Conservation (phyloP, 305 asterid species). For the Petunia hybrid region DNA sequence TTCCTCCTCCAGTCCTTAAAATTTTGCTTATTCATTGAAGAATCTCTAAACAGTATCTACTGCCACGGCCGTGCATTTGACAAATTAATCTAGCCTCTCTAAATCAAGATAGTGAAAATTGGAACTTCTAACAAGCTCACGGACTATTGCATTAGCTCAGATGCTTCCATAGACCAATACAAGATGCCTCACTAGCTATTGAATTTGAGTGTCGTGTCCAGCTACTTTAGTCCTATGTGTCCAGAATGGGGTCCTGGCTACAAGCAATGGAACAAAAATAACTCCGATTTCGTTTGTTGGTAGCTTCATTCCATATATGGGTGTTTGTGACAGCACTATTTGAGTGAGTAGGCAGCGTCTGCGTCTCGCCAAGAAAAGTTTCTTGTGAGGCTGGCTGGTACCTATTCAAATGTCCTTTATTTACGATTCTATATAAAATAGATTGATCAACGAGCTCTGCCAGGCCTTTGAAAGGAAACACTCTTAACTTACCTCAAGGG, state of each 20-base stretch:
- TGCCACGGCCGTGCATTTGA: slow-evolving; percentile 54
- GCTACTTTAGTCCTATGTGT: slow-evolving; percentile 32
- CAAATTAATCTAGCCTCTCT: slow-evolving; percentile 36
- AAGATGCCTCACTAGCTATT: slow-evolving; percentile 53
- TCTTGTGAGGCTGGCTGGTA: not conserved
- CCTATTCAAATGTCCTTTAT: not conserved
- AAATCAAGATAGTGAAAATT: slow-evolving; percentile 36
- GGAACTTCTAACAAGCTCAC: slow-evolving; percentile 42
- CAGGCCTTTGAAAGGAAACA: not conserved
- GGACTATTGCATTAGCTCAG: slow-evolving; percentile 36
- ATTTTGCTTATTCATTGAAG: slow-evolving; percentile 55
- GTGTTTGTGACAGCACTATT: not conserved
- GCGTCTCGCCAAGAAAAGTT: not conserved
- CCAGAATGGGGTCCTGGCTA: slow-evolving; percentile 40
- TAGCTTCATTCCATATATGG: not conserved
- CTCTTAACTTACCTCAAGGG: no score
- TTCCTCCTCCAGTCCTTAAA: slow-evolving; percentile 41
- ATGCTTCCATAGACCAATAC: slow-evolving; percentile 49
- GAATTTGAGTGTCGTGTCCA: slow-evolving; percentile 32
- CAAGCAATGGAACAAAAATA: slow-evolving; percentile 42
- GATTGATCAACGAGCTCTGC: not conserved
- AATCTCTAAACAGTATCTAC: slow-evolving; percentile 56
- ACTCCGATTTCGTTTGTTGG: not conserved
- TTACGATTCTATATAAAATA: not conserved
- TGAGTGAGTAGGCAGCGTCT: not conserved